Evolutionary conservation across 2,329 filamentous ascomycete genomes (phyloP).

Genomic region (Pseudopyrenochaeta lycopersici): DNA sequence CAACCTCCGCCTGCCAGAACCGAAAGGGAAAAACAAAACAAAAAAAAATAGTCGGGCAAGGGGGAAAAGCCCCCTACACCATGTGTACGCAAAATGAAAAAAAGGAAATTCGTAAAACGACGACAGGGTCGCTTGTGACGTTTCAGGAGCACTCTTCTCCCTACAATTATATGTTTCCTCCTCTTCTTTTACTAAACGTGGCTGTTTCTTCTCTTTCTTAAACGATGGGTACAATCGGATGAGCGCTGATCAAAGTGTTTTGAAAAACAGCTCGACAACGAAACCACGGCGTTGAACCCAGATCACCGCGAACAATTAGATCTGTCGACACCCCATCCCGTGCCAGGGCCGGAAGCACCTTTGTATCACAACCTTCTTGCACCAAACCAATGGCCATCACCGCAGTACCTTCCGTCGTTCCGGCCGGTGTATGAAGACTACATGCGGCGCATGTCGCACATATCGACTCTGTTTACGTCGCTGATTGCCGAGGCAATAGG

Average conservation of each 20-base stretch:
- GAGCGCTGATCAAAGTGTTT: too few relatives aligned
- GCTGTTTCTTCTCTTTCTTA: constrained; percentile 9
- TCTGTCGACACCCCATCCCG: constrained; percentile 78
- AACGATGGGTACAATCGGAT: too few relatives aligned
- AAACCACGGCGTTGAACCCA: constrained; percentile 74
- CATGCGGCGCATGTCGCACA: constrained; percentile 75
- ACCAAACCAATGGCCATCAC: constrained; percentile 81
- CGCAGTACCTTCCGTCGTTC: constrained; percentile 71
- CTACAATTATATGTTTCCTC: too few relatives aligned
- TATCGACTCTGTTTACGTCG: constrained; percentile 78
- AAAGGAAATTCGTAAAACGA: too few relatives aligned
- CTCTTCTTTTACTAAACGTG: too few relatives aligned
- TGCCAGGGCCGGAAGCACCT: constrained; percentile 70
- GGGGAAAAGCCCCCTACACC: too few relatives aligned
- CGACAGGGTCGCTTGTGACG: constrained; percentile 1
- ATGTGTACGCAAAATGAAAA: neutral
- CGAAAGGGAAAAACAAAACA: neutral
- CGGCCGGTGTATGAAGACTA: constrained; percentile 75
- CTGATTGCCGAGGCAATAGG: constrained; percentile 86
- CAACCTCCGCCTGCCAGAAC: neutral
- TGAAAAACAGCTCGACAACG: constrained; percentile 63
- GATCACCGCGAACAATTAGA: constrained; percentile 91
- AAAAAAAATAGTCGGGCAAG: too few relatives aligned
- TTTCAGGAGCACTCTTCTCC: too few relatives aligned
- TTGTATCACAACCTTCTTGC: constrained; percentile 78